Evolutionary conservation across 805 yeast species (phyloP).

Genomic region (Ogataea trehalophila): DNA sequence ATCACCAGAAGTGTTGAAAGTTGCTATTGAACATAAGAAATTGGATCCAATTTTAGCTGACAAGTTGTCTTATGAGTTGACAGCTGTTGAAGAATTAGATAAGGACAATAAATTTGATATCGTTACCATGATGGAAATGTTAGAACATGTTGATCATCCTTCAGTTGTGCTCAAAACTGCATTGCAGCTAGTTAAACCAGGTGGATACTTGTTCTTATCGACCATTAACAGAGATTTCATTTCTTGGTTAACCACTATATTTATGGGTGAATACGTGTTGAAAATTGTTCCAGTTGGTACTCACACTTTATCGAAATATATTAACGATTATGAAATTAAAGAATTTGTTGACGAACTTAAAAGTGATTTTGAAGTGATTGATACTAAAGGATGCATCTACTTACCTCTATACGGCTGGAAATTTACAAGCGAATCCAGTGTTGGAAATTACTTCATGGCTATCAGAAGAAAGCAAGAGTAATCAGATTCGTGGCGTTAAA

Average conservation of each 20-base stretch:
- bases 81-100: slow-evolving; percentile 55
- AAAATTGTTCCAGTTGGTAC: slow-evolving; percentile 89
- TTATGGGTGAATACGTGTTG: slow-evolving; percentile 79
- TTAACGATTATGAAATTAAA: slow-evolving; percentile 66
- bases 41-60: slow-evolving; percentile 58
- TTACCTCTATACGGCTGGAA: slow-evolving; percentile 85
- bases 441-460: slow-evolving; percentile 91
- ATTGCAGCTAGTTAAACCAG: slow-evolving; percentile 60
- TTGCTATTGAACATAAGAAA: slow-evolving; percentile 65
- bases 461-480: slow-evolving; percentile 35
- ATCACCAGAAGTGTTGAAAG: slow-evolving; percentile 74
- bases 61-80: slow-evolving; percentile 51
- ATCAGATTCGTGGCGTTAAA: neutral
- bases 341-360: slow-evolving; percentile 52
- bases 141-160: slow-evolving; percentile 92
- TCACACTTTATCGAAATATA: slow-evolving; percentile 82
- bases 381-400: slow-evolving; percentile 74
- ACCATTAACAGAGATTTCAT: slow-evolving; percentile 87
- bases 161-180: slow-evolving; percentile 66
- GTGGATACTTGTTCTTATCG: slow-evolving; percentile 82
- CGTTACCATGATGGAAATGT: slow-evolving; percentile 87
- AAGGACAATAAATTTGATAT: slow-evolving; percentile 54
- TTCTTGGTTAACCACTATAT: slow-evolving; percentile 89
- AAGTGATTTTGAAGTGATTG: slow-evolving; percentile 51
- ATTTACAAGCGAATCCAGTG: slow-evolving; percentile 49